Percentiles rank a stretch among this genome's conserved stretches.
These are phyloP conservation scores for Ogataea glucozyma DNA, from an alignment of 805 yeast genomes.

Conservation along the genomic window DNA sequence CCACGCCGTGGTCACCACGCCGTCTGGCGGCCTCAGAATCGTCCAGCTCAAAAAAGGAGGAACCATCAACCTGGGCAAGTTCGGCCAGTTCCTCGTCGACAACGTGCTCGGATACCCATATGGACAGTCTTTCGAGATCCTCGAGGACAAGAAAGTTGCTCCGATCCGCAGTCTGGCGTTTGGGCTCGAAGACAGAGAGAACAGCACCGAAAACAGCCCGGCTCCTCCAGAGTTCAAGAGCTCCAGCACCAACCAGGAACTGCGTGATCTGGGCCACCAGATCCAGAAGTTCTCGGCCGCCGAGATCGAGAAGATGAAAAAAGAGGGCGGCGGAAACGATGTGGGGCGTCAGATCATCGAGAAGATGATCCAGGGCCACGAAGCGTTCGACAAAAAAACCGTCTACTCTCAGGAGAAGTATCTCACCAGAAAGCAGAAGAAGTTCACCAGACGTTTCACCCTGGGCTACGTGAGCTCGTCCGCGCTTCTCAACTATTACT, in stretches of 20 bases:
- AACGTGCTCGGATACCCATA: constrained; percentile 77
- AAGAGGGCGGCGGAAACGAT: constrained; percentile 58
- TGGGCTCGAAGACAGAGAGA: constrained; percentile 26
- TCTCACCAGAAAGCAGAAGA: constrained; percentile 85
- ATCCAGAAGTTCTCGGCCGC: constrained; percentile 72
- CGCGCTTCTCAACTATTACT: constrained; percentile 64
- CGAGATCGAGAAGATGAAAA: constrained; percentile 85
- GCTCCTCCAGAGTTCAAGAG: constrained; percentile 34
- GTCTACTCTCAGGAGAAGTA: constrained; percentile 89
- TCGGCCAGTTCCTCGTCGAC: constrained; percentile 79
- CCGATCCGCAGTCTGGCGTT: constrained; percentile 46
- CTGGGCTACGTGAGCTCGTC: constrained; percentile 74
- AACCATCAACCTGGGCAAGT: constrained; percentile 78
- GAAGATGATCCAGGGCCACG: constrained; percentile 80
- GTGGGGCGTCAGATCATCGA: constrained; percentile 79
- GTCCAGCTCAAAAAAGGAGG: constrained; percentile 65
- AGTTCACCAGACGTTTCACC: constrained; percentile 82
- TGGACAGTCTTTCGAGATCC: constrained; percentile 88
- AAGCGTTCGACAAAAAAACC: constrained; percentile 85
- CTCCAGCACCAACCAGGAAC: constrained; percentile 64
- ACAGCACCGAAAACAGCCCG: constrained; percentile 25
- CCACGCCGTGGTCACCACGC: constrained; percentile 68
- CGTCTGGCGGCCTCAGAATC: constrained; percentile 77
- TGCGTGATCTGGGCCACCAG: constrained; percentile 65
- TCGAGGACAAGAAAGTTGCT: constrained; percentile 51